These are phyloP conservation scores for Aspergillus chevalieri DNA, from an alignment of 2,329 filamentous ascomycete genomes.

Conservation along the genomic window DNA sequence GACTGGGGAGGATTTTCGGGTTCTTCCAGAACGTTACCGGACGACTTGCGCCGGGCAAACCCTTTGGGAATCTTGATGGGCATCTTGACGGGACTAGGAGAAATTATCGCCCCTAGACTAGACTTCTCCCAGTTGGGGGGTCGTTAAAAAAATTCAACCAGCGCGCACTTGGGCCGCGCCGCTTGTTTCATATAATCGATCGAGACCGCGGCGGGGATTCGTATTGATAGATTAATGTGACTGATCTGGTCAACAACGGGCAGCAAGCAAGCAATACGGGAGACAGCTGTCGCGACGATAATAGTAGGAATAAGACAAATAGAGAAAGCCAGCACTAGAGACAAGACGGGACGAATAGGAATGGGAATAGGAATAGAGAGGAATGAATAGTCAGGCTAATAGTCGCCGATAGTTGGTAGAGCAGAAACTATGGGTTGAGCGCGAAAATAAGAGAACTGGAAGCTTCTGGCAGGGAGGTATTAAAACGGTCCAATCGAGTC, in stretches of 20 bases:
- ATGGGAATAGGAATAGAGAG: background rate
- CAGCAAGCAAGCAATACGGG: too few relatives aligned
- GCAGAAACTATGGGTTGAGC: background rate
- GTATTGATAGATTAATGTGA: background rate
- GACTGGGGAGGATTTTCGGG: slow-evolving; percentile 34
- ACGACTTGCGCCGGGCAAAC: slow-evolving; percentile 51
- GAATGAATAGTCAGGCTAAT: background rate
- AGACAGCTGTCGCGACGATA: too few relatives aligned
- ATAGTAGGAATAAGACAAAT: too few relatives aligned
- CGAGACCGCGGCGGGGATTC: background rate
- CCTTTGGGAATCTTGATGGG: slow-evolving; percentile 52
- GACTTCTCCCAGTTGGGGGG: slow-evolving; percentile 7
- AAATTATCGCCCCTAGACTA: slow-evolving; percentile 1
- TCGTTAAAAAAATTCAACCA: background rate
- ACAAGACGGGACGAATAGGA: too few relatives aligned
- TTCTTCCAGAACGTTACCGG: slow-evolving; percentile 49
- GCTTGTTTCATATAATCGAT: slow-evolving; percentile 1
- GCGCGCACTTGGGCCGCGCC: background rate
- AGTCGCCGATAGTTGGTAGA: too few relatives aligned
- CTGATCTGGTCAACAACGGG: background rate
- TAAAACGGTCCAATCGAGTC: background rate
- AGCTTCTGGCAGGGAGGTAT: background rate
- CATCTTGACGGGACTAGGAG: slow-evolving; percentile 29
- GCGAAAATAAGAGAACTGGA: background rate
- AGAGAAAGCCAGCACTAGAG: too few relatives aligned